Evolutionary conservation across 768 basidiomycete genomes (phyloP).

Genomic region (Leccinellum albellum): DNA sequence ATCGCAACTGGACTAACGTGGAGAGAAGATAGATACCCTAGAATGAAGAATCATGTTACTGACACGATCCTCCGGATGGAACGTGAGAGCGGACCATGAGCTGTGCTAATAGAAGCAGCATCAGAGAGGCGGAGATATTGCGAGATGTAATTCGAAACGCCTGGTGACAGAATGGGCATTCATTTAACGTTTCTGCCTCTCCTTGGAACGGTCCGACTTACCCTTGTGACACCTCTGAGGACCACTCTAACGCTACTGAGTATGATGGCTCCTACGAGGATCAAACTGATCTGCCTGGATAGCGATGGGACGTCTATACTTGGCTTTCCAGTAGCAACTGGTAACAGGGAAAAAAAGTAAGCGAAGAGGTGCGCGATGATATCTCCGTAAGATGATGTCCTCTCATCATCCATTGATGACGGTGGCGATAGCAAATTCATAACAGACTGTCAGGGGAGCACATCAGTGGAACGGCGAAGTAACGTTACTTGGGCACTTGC

Average conservation of each 20-base stretch:
- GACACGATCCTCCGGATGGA: slow-evolving; percentile 2
- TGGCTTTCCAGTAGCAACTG: slow-evolving; percentile 27
- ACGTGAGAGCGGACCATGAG: slow-evolving; percentile 58
- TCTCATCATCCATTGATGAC: slow-evolving; percentile 32
- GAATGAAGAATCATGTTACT: slow-evolving; percentile 2
- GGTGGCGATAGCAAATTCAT: slow-evolving; percentile 33
- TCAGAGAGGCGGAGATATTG: slow-evolving; percentile 68
- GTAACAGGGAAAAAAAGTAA: slow-evolving; percentile 38
- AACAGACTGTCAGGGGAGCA: slow-evolving; percentile 24
- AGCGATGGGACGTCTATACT: slow-evolving; percentile 37
- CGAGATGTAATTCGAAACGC: slow-evolving; percentile 61
- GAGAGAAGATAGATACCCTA: slow-evolving; percentile 83
- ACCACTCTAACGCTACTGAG: slow-evolving; percentile 68
- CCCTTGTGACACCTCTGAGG: slow-evolving; percentile 62
- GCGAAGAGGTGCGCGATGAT: slow-evolving; percentile 41
- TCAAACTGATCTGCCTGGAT: slow-evolving; percentile 57
- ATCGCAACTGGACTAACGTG: slow-evolving; percentile 77
- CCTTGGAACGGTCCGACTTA: slow-evolving; percentile 23
- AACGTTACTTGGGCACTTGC: slow-evolving; percentile 38
- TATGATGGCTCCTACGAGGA: slow-evolving; percentile 74
- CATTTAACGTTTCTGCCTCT: neutral
- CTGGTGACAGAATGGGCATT: slow-evolving; percentile 29
- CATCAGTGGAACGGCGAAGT: slow-evolving; percentile 14
- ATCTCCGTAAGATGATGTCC: slow-evolving; percentile 41
- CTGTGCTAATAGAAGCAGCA: slow-evolving; percentile 75